These are phyloP conservation scores for Drosera capensis DNA, from an alignment of 148 eudicot genomes.

Conservation along the genomic window DNA sequence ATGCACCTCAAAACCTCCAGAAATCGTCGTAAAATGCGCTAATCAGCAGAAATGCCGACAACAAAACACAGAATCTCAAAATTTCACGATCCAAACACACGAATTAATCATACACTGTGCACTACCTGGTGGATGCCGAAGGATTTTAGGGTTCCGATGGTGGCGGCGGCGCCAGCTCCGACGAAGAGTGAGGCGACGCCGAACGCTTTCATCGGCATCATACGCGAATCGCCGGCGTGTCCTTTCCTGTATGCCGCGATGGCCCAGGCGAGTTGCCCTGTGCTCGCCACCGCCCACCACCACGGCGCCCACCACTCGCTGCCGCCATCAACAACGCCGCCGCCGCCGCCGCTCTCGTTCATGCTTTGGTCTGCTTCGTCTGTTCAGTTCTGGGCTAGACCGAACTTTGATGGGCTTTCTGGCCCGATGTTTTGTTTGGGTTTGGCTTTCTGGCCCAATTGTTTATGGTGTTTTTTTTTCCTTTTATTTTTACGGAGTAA, in stretches of 20 bases:
- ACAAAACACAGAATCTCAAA: not conserved
- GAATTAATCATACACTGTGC: not conserved
- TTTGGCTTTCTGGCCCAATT: too few species aligned
- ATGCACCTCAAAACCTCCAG: too few species aligned
- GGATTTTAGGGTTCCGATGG: constrained; percentile 21
- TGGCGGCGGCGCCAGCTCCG: constrained; percentile 41
- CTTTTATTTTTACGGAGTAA: too few species aligned
- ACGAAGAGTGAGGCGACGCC: constrained; percentile 49
- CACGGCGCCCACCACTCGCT: constrained; percentile 12
- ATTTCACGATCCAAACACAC: not conserved
- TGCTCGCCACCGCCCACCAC: constrained; percentile 40
- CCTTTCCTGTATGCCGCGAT: constrained; percentile 24
- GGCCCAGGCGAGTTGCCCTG: constrained; percentile 30
- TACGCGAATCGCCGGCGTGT: constrained; percentile 24
- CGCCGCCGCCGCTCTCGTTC: too few species aligned
- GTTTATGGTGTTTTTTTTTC: too few species aligned
- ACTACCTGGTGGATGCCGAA: constrained; percentile 37
- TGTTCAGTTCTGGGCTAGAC: too few species aligned
- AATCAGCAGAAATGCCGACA: not conserved
- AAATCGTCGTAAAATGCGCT: too few species aligned
- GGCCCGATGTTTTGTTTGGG: too few species aligned
- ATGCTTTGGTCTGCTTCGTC: too few species aligned
- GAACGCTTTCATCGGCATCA: constrained; percentile 58
- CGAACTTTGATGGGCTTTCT: too few species aligned
- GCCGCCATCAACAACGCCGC: too few species aligned